phyloP scores from a whole-genome alignment of 768 basidiomycete genomes.

The Cystobasidium tubakii region DNA sequence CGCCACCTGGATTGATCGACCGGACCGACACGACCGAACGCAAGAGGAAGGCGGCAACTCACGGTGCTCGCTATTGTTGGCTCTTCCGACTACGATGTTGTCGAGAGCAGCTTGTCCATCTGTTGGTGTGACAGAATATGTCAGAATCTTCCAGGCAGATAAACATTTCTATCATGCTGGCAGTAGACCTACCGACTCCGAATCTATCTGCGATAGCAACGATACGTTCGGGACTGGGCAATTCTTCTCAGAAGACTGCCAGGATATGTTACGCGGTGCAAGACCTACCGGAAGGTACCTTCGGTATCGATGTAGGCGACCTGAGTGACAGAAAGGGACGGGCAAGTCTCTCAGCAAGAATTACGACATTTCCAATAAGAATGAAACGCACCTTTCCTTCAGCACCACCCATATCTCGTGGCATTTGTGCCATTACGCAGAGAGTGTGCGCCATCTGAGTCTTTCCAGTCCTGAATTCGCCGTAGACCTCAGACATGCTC shows the following conservation, averaged over 20 bases:
- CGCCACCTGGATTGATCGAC: not conserved
- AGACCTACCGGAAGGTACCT: constrained; percentile 31
- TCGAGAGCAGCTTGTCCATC: constrained; percentile 53
- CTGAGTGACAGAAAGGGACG: constrained; percentile 1
- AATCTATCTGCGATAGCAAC: constrained; percentile 84
- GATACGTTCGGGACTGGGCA: constrained; percentile 90
- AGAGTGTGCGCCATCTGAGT: constrained; percentile 94
- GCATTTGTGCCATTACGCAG: constrained; percentile 82
- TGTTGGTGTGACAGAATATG: constrained; percentile 59
- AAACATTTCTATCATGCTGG: constrained; percentile 40
- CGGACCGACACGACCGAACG: no score
- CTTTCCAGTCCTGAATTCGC: constrained; percentile 92
- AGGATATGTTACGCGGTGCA: not conserved
- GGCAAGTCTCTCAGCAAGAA: not conserved
- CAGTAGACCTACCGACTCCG: constrained; percentile 65
- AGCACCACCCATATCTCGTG: constrained; percentile 81
- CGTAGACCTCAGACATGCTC: constrained; percentile 92
- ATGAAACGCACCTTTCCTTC: constrained; percentile 63
- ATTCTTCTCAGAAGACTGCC: constrained; percentile 53
- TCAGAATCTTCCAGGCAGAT: constrained; percentile 54
- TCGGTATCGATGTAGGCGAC: constrained; percentile 49
- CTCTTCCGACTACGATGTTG: constrained; percentile 58
- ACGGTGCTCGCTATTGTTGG: constrained; percentile 90
- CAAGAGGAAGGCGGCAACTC: constrained; percentile 10
- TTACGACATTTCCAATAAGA: not conserved